Evolutionary conservation across 208 protist species (phyloP), one percentile per base, ranked within the genome.

Genomic region (Crithidia sp.): DNA sequence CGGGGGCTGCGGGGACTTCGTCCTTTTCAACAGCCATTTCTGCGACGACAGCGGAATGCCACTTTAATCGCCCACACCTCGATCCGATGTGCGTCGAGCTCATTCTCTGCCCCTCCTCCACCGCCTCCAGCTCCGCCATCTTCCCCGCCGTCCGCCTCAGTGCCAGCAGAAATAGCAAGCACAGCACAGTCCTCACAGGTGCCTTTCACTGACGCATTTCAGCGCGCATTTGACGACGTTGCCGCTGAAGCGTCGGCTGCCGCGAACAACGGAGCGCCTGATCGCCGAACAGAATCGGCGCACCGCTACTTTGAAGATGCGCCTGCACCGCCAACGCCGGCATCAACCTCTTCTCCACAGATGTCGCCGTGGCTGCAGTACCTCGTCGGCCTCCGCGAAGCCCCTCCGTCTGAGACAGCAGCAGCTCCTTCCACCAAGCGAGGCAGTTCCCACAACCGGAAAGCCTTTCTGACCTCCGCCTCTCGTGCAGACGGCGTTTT

Each of bases 331-430:
- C 28, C 28, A 28, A 28, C 28, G 28, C 28, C 28, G 28, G 28
- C 28, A 28, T 28, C 45, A 13, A 49, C 45, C 45, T 49, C 45
- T 19, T 50, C 19, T 1, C 19, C 36, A 7, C 54, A 53, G 28
- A 56, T 77, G 6, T 77, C 73, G 0, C 57, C 66, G 7, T 77
- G 73, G 73, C 37, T 58, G 52, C 50, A 71, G 50, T 77, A 77
- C 65, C 73, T 77, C n/a, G 65, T 72, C 16, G 73, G 73, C 16
- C 43, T 72, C 3, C 17, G 65, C 39, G 9, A 49, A 41, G 55
- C 50, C 10, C 19, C 49, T 28, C 61, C 61, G 7, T 5, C 16
- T 14, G n/a, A 36, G 3, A 36, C 7, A 62, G 39, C 6, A 16
- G 10, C 57, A 47, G 17, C 57, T 13, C 41, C 6, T 12, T 5